Conservation (phyloP, 495 filamentous ascomycete species). For the Chlorociboria aeruginascens region DNA sequence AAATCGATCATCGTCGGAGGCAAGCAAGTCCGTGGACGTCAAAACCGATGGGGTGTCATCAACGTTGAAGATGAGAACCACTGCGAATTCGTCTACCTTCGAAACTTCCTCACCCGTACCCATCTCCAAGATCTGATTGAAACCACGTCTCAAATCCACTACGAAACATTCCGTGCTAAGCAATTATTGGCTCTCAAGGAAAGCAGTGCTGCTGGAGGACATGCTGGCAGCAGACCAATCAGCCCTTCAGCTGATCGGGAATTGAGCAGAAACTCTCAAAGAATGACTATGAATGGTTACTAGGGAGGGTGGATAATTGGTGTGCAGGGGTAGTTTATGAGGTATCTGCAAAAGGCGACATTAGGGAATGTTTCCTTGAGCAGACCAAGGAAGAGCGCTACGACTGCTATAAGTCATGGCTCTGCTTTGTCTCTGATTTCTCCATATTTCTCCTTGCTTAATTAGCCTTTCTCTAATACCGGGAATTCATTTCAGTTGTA, state of each 20-base stretch:
- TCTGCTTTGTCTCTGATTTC: conserved; percentile 19
- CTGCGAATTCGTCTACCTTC: conserved; percentile 97
- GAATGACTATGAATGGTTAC: conserved; percentile 97
- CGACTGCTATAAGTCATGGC: conserved; percentile 13
- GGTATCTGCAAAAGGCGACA: conserved; percentile 22
- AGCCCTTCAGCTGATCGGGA: conserved; percentile 88
- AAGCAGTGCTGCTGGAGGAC: conserved; percentile 73
- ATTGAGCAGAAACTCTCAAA: conserved; percentile 89
- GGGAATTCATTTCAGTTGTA: conserved; percentile 21
- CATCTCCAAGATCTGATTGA: conserved; percentile 97
- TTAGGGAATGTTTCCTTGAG: conserved; percentile 17
- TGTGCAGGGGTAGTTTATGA: conserved; percentile 1
- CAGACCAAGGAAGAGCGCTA: conserved; percentile 13
- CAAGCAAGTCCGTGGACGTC: conserved; percentile 93
- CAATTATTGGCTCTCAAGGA: conserved; percentile 96
- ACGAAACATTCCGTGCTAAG: conserved; percentile 99
- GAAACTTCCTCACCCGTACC: conserved; percentile 94
- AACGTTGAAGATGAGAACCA: conserved; percentile 99
- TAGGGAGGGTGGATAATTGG: conserved; percentile 28
- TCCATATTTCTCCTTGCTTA: conserved; percentile 19
- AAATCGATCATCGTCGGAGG: conserved; percentile 94
- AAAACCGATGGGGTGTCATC: conserved; percentile 99
- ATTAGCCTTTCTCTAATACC: conserved; percentile 21
- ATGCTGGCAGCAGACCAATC: conserved; percentile 79
- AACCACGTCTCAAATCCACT: conserved; percentile 99